Base-by-base conservation (phyloP, 306 rosid genomes). In the Cucumis sativus region DNA sequence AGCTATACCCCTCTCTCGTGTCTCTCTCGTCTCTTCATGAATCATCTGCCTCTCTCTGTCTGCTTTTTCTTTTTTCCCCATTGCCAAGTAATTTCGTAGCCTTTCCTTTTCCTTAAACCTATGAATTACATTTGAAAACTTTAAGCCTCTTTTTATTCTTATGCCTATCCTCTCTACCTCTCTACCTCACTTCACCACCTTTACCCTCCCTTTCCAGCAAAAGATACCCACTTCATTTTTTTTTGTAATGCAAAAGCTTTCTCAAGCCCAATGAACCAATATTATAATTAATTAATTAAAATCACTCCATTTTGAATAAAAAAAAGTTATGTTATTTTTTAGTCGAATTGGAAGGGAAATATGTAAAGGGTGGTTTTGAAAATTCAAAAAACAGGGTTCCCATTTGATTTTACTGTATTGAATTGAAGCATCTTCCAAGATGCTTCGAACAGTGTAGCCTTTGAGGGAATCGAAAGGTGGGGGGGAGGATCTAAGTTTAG, bases 211-310 rank as follows among this genome's bases (percentile, higher is more conserved):
- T 73, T 73, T 73, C 47, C 77, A 52, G 1, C 77, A 73, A 73
- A 73, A 73, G 77, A 54, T 73, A 49, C 77, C 77, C 77, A 73
- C 77, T 73, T 73, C 77, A 73, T 52, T 73, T n/a, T n/a, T n/a
- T n/a, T n/a, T 73, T 73, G 77, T 73, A 73, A 30, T 52, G 63
- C 30, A 73, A 73, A 73, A 30, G 77, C 77, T 54, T 43, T 73
- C 77, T 33, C 5, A 33, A 33, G 5, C 37, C 37, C 37, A 33
- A 3, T 33, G 0, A 33, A 33, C 4, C 37, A n/a, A n/a, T n/a
- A n/a, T n/a, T n/a, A n/a, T n/a, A n/a, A n/a, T n/a, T n/a, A n/a
- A n/a, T n/a, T 28, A 23, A 23, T 23, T 23, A 23, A 23, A 28
- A 14, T 41, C 28, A 35, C 70, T 66, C 72, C 12, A 39, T 66